These are phyloP conservation scores for Mortierella hygrophila DNA, from an alignment of 192 early-diverging fungal species.

Conservation along the genomic window DNA sequence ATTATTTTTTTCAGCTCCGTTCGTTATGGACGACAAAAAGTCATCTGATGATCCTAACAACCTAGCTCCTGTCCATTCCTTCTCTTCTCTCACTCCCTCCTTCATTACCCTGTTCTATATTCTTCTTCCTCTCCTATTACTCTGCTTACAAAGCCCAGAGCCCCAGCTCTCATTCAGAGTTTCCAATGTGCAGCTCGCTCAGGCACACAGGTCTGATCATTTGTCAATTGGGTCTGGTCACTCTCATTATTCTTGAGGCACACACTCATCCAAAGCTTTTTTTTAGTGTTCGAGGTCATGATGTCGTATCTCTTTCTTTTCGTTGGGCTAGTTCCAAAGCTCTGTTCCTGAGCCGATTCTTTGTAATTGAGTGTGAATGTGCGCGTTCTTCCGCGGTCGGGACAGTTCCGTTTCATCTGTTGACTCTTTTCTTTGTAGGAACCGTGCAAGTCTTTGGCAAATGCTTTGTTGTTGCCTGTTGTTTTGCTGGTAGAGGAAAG, in stretches of 20 bases:
- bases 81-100: not conserved
- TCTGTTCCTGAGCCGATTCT: not conserved
- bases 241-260: not conserved
- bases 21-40: not conserved
- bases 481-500: not conserved
- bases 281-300: not conserved
- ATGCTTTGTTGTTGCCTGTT: not conserved
- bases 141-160: not conserved
- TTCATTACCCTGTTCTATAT: not conserved
- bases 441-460: not conserved
- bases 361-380: not conserved
- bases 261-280: not conserved
- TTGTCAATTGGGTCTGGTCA: conserved; percentile 4
- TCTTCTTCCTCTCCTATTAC: not conserved
- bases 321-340: not conserved
- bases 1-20: not conserved
- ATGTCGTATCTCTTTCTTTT: not conserved
- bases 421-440: not conserved
- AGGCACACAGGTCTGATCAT: not conserved
- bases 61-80: not conserved
- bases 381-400: not conserved
- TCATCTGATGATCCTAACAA: conserved; percentile 2
- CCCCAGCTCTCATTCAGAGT: not conserved
- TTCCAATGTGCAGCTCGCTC: not conserved
- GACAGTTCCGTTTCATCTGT: not conserved